Evolutionary conservation across 768 basidiomycete species (phyloP).

Genomic region (Gymnopilus dilepis): DNA sequence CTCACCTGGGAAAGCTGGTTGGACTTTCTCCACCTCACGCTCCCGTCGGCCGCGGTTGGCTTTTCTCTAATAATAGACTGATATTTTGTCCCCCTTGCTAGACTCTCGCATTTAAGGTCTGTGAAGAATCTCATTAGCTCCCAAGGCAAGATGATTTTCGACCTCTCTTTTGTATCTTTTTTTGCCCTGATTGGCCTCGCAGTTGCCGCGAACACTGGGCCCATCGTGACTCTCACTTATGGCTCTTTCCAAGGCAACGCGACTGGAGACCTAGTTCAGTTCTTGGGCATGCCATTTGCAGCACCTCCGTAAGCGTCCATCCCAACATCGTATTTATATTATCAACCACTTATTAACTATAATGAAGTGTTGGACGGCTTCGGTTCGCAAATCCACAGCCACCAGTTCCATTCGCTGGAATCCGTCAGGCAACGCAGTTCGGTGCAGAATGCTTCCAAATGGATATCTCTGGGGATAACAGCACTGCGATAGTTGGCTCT

Average conservation of each 20-base stretch:
- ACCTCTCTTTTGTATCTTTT: too few species aligned
- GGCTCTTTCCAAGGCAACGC: conserved; percentile 18
- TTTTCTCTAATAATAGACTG: too few species aligned
- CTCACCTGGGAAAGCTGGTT: too few species aligned
- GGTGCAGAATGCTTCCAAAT: conserved; percentile 49
- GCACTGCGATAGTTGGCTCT: conserved; percentile 12
- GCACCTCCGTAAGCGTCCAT: conserved; percentile 46
- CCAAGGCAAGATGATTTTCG: too few species aligned
- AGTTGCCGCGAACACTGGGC: background rate
- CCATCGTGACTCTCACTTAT: conserved; percentile 12
- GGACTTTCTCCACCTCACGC: too few species aligned
- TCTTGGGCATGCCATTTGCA: conserved; percentile 48
- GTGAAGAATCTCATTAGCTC: too few species aligned
- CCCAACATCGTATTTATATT: too few species aligned
- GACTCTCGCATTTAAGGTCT: too few species aligned
- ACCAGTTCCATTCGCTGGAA: conserved; percentile 35
- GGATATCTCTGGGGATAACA: background rate
- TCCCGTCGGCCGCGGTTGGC: too few species aligned
- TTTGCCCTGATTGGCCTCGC: too few species aligned
- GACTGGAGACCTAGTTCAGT: conserved; percentile 19
- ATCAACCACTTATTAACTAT: background rate
- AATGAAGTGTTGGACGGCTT: conserved; percentile 28
- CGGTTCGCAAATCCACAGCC: conserved; percentile 41
- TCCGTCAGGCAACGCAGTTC: conserved; percentile 38
- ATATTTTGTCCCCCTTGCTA: too few species aligned